Base-by-base conservation (phyloP, 495 filamentous ascomycete species). In the Penicillium flavigenum region DNA sequence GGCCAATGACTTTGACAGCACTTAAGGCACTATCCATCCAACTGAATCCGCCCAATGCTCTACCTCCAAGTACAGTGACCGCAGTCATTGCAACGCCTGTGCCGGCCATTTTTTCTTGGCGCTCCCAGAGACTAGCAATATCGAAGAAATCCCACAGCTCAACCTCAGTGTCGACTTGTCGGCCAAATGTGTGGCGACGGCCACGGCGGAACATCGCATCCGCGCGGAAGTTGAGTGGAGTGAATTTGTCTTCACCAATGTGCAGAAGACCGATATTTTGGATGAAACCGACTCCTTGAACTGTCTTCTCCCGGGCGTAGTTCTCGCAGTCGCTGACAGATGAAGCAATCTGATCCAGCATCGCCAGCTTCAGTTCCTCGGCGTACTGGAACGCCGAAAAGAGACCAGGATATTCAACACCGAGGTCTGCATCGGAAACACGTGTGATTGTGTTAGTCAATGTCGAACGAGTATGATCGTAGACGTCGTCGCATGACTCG, bases 81-180 rank as follows among this genome's bases (percentile, higher is more conserved):
- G 93, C 85, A 2, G 94, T 98, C 72, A 98, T 79, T 39, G 95
- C 93, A 86, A 98, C 89, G 58, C 94, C 85, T 27, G 91, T 91
- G 38, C 91, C 91, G 14, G 91, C 92, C 41, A 94, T 76, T 76
- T 98, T 97, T 77, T 98, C 95, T 68, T 98, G 92, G 47, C 84
- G 80, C 63, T 98, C 90, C 78, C 94, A 86, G 10, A 96, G 76
- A 11, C 83, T 86, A 32, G 81, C 77, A 64, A 92, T 76, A 69
- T 98, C 95, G 68, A 98, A 90, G 76, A 98, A 96, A 70, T 98
- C 94, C 81, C 82, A 88, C 0, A 96, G 55, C 61, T 98, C 92
- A 19, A 94, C 86, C 50, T 96, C 85, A 17, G 94, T 83, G 60
- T 96, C 86, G 19, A 98, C 85, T 65, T 94, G 86, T 58, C 89